Percentiles rank a stretch among this genome's conserved stretches.
Evolutionary conservation across 805 yeast genomes (phyloP).

Genomic region (Debaryomyces maramus): DNA sequence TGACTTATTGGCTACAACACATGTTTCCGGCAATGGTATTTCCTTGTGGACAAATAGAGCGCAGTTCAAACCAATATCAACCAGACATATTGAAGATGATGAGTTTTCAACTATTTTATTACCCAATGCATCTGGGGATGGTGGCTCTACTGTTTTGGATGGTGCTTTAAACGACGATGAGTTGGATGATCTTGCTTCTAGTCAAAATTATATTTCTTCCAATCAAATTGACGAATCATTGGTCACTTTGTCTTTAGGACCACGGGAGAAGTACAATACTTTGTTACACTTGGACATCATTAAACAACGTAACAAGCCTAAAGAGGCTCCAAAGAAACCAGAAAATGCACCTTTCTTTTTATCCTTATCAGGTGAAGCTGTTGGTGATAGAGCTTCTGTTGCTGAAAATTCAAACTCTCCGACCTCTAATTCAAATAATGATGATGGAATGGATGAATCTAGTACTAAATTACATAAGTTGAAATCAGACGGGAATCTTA

Average conservation of each 20-base stretch:
- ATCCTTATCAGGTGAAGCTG: conserved; percentile 60
- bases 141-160: conserved; percentile 67
- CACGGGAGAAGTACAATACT: conserved; percentile 77
- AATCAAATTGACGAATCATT: conserved; percentile 64
- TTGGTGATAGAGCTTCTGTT: conserved; percentile 65
- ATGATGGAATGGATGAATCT: conserved; percentile 24
- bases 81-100: conserved; percentile 72
- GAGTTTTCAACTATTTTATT: conserved; percentile 63
- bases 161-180: conserved; percentile 66
- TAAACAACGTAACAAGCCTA: conserved; percentile 84
- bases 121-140: conserved; percentile 80
- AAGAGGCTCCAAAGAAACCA: conserved; percentile 82
- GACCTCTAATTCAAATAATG: conserved; percentile 14
- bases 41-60: conserved; percentile 90
- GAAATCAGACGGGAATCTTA: conserved; percentile 30
- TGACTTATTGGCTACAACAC: conserved; percentile 88
- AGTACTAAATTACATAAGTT: conserved; percentile 34
- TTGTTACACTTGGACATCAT: conserved; percentile 80
- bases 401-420: conserved; percentile 31
- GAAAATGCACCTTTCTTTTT: conserved; percentile 81
- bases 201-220: conserved; percentile 48
- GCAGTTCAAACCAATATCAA: conserved; percentile 74
- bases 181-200: conserved; percentile 24
- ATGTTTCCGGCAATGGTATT: conserved; percentile 86
- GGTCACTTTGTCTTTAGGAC: conserved; percentile 72